Base-by-base conservation (phyloP, 345 rosid genomes). In the Lepidium africanum region DNA sequence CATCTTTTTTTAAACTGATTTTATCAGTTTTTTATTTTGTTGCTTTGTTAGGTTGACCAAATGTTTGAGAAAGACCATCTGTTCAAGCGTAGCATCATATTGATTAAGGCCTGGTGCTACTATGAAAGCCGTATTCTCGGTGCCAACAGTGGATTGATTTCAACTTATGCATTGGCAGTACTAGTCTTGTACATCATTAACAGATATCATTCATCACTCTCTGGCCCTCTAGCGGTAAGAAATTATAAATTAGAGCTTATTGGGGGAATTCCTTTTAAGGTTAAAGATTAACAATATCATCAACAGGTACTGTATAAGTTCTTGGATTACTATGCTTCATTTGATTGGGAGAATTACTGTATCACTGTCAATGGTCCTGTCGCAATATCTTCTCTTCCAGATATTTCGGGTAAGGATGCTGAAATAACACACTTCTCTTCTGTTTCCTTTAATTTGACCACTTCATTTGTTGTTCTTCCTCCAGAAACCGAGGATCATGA, bases 71-170 rank as follows among this genome's bases (percentile, higher is more conserved):
- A 76, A 74, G 80, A 76, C 67, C 96, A 92, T 79, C 83, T 92
- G 49, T 86, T 90, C 75, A 92, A 92, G 78, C 86, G 80, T 60
- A 90, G 96, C 77, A 73, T 90, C 63, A 67, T 86, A 50, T 74
- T 92, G 81, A 66, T 87, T 35, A 92, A 92, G 76, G 91, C 93
- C 9, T 92, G 98, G 96, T 92, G 98, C 79, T 92, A 80, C 67
- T 90, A 90, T 17, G 96, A 92, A 78, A 88, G 96, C 72, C 88
- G 93, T 11, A 80, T 85, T 66, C 96, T 92, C 59, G 96, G 98
- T 58, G 86, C 96, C 42, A 88, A 84, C 67, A 81, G 77, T 67
- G 91, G 98, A 45, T 69, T 92, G 78, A 79, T 92, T 37, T 84
- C 98, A 16, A 86, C 98, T 5, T 92, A 90, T 77, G 98, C 88